Percentiles rank a stretch among this genome's conserved stretches.
These are phyloP conservation scores for Chrysanthemum seticuspe DNA, from an alignment of 129 eudicot genomes.

Conservation along the genomic window DNA sequence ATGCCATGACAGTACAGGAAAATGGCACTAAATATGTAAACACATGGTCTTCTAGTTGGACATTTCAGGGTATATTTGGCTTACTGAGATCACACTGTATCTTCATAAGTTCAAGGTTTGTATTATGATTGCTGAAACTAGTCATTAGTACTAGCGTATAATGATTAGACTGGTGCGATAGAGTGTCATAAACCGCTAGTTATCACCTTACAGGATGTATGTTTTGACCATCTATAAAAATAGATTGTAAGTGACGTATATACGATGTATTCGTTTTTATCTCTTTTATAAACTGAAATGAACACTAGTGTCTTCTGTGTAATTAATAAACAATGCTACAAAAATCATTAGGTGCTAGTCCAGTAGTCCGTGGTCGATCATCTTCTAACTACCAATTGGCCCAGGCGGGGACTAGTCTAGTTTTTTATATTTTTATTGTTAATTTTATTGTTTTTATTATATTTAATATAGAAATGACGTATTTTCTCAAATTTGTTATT, in stretches of 20 bases:
- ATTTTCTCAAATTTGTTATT: too few species aligned
- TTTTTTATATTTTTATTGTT: too few species aligned
- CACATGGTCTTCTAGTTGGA: too few species aligned
- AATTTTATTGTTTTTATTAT: too few species aligned
- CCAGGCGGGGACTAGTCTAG: too few species aligned
- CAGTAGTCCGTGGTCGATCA: too few species aligned
- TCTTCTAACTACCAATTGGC: too few species aligned
- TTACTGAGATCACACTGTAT: not conserved
- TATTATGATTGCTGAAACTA: not conserved
- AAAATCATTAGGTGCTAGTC: too few species aligned
- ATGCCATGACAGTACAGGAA: constrained; percentile 6
- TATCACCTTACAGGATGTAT: not conserved
- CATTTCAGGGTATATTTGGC: not conserved
- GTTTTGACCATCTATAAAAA: not conserved
- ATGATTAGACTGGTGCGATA: not conserved
- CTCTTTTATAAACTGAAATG: not conserved
- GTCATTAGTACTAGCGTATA: not conserved
- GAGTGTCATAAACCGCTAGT: not conserved
- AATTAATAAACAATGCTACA: too few species aligned
- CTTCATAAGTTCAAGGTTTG: not conserved
- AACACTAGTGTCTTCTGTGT: too few species aligned
- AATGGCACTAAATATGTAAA: not conserved
- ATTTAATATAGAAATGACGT: too few species aligned
- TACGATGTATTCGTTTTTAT: not conserved
- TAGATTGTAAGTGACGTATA: not conserved